Evolutionary conservation across 176 grass and related monocot genomes (phyloP).

Genomic region (Oryza brachyantha): DNA sequence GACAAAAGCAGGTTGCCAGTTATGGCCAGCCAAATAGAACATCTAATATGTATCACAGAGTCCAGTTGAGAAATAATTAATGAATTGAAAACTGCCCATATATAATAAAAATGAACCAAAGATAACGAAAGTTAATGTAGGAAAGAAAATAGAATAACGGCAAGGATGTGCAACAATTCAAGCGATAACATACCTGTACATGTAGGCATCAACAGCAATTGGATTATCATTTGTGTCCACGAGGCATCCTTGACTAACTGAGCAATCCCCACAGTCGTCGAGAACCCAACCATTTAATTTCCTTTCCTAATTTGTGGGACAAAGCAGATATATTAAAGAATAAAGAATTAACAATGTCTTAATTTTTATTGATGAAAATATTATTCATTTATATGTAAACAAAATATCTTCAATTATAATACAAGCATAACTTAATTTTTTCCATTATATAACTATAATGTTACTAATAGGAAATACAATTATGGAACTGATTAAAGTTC

Average conservation of each 20-base stretch:
- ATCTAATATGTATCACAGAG: too few relatives aligned
- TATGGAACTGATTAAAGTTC: too few relatives aligned
- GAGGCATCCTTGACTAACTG: slow-evolving; percentile 65
- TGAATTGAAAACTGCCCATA: too few relatives aligned
- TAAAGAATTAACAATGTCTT: too few relatives aligned
- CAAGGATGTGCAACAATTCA: not conserved
- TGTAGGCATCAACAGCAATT: slow-evolving; percentile 66
- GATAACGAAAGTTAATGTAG: not conserved
- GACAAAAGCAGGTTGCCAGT: too few relatives aligned
- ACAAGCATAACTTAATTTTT: not conserved
- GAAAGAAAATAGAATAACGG: not conserved
- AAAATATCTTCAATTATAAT: too few relatives aligned
- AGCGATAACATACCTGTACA: slow-evolving; percentile 65
- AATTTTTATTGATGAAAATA: too few relatives aligned
- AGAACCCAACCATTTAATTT: slow-evolving; percentile 61
- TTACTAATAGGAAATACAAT: too few relatives aligned
- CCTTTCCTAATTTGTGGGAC: slow-evolving; percentile 39
- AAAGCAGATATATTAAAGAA: not conserved
- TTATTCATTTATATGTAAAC: too few relatives aligned
- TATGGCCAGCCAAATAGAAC: too few relatives aligned
- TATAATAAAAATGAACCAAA: not conserved
- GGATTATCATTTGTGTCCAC: slow-evolving; percentile 64
- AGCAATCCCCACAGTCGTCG: slow-evolving; percentile 67
- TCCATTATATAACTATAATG: too few relatives aligned
- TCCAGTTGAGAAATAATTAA: not conserved